These are phyloP conservation scores for Tolypocladium tundrense DNA, from an alignment of 2,329 filamentous ascomycete species.

Conservation along the genomic window DNA sequence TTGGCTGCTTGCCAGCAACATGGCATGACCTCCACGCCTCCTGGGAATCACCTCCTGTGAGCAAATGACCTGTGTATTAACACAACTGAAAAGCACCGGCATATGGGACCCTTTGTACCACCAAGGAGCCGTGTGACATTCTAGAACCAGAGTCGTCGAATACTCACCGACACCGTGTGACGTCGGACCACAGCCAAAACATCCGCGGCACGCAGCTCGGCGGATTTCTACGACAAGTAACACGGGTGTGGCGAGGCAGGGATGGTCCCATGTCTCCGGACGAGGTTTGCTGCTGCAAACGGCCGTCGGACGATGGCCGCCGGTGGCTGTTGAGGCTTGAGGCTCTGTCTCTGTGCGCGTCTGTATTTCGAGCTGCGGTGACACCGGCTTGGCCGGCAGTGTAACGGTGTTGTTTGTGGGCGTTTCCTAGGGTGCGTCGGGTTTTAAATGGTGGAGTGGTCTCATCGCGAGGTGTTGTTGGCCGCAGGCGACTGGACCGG, in stretches of 20 bases:
- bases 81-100: background rate
- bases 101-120: background rate
- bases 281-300: conserved; percentile 3
- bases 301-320: background rate
- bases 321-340: background rate
- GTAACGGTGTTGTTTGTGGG: background rate
- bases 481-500: background rate
- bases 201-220: background rate
- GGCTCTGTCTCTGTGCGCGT: background rate
- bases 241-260: background rate
- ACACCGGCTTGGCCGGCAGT: background rate
- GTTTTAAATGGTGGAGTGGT: background rate
- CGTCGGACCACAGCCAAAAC: background rate
- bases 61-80: background rate
- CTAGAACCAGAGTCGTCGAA: background rate
- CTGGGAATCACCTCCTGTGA: background rate
- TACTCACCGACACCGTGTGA: background rate
- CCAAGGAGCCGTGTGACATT: background rate
- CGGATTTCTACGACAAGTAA: background rate
- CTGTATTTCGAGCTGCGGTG: background rate
- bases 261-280: background rate
- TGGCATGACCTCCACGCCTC: background rate
- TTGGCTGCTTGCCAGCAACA: too few relatives aligned
- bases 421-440: background rate
- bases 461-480: background rate